Evolutionary conservation across 257 asterid species (phyloP).

Genomic region (Lithospermum erythrorhizon): DNA sequence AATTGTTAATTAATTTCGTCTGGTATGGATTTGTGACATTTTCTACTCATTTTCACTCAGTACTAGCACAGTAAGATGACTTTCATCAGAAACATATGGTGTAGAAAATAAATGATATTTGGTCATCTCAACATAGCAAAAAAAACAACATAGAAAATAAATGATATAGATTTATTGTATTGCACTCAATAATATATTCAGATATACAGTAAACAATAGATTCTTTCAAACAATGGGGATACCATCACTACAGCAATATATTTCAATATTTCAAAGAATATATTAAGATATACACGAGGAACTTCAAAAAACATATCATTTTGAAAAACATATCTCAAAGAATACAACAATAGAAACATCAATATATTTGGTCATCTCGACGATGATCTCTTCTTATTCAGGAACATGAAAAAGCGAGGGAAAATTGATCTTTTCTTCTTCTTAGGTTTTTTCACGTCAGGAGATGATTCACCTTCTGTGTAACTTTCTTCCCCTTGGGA

Average conservation of each 20-base stretch:
- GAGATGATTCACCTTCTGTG: conserved; percentile 21
- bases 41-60: no score
- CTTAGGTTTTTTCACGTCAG: background rate
- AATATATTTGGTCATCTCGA: conserved; percentile 8
- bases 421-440: conserved; percentile 49
- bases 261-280: background rate
- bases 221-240: background rate
- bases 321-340: background rate
- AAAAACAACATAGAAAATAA: background rate
- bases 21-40: no score
- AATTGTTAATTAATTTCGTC: no score
- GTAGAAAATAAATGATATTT: no score
- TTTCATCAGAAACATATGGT: no score
- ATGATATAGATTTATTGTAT: background rate
- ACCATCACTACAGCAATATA: no score
- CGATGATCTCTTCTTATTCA: conserved; percentile 29
- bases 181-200: background rate
- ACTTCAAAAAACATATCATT: background rate
- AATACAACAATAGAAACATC: background rate
- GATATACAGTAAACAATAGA: background rate
- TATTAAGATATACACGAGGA: background rate
- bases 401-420: conserved; percentile 50
- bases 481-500: conserved; percentile 22
- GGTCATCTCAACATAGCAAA: no score
- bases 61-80: no score